A percentile compares a stretch with the other conserved stretches of the same genome.
Evolutionary conservation across 768 basidiomycete genomes (phyloP).

Genomic region (Tricholoma sp.): DNA sequence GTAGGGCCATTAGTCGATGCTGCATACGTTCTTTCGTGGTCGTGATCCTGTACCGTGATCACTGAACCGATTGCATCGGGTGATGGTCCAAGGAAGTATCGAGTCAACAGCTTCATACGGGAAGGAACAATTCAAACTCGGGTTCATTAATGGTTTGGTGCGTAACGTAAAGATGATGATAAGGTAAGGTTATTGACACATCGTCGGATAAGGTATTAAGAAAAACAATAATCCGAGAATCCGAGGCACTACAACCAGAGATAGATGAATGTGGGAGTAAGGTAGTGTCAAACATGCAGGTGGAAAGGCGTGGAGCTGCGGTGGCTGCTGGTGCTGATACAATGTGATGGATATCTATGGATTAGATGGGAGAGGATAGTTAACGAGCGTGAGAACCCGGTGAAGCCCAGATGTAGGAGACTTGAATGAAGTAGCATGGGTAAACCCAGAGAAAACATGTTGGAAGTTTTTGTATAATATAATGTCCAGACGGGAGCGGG

Average conservation of each 20-base stretch:
- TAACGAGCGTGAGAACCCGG: not conserved
- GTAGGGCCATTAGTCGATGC: not conserved
- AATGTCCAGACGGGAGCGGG: not conserved
- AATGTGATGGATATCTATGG: not conserved
- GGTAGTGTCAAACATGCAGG: slow-evolving; percentile 1
- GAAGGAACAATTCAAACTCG: not conserved
- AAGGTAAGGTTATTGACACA: slow-evolving; percentile 1
- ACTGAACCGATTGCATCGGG: not conserved
- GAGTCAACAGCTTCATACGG: not conserved
- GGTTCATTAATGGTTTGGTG: not conserved
- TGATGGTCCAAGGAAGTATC: not conserved
- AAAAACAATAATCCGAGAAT: not conserved
- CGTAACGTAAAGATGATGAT: not conserved
- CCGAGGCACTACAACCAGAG: not conserved
- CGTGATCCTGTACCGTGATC: not conserved
- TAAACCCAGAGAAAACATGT: not conserved
- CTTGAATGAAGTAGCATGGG: not conserved
- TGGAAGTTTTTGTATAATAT: not conserved
- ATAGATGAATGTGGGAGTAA: not conserved
- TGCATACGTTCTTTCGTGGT: not conserved
- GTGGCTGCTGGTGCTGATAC: not conserved
- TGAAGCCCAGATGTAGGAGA: not conserved
- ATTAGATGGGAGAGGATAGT: not conserved
- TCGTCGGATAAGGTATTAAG: not conserved
- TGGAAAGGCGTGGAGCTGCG: not conserved